Conservation (phyloP, 1,139 yeast species). For the Saccharomycopsis hybrid region DNA sequence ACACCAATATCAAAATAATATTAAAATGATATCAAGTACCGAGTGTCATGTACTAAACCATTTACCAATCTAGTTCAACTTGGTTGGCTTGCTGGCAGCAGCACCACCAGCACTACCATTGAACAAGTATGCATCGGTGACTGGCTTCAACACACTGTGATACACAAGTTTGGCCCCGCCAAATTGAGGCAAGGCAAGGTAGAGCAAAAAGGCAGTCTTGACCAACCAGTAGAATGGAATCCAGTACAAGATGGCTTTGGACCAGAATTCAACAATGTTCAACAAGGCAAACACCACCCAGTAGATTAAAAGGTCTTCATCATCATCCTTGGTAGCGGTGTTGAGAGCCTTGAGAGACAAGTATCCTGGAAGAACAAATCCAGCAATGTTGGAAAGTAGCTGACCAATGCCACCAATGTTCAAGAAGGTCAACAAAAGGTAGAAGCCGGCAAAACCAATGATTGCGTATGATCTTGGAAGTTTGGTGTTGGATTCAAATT, state of each 20-base stretch:
- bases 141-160: conserved; percentile 58
- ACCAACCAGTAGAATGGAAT: conserved; percentile 93
- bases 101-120: not conserved
- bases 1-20: too few relatives aligned
- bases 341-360: conserved; percentile 80
- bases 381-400: conserved; percentile 85
- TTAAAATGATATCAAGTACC: too few relatives aligned
- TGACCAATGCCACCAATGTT: conserved; percentile 94
- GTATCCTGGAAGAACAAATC: conserved; percentile 87
- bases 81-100: not conserved
- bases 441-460: conserved; percentile 54
- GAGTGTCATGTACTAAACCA: too few relatives aligned
- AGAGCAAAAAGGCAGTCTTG: conserved; percentile 82
- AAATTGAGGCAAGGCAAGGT: conserved; percentile 81
- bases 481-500: conserved; percentile 60
- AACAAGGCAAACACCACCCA: conserved; percentile 96
- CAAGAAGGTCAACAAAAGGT: conserved; percentile 72
- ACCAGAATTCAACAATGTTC: conserved; percentile 93
- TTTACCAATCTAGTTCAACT: not conserved
- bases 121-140: conserved; percentile 45
- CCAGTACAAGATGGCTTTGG: conserved; percentile 87
- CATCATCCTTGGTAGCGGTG: conserved; percentile 62
- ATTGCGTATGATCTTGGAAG: conserved; percentile 88
- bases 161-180: conserved; percentile 81
- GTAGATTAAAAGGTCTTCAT: conserved; percentile 81